A percentile compares a stretch with the other conserved stretches of the same genome.
phyloP scores from a whole-genome alignment of 495 filamentous ascomycete genomes.

The Cenococcum geophilum region DNA sequence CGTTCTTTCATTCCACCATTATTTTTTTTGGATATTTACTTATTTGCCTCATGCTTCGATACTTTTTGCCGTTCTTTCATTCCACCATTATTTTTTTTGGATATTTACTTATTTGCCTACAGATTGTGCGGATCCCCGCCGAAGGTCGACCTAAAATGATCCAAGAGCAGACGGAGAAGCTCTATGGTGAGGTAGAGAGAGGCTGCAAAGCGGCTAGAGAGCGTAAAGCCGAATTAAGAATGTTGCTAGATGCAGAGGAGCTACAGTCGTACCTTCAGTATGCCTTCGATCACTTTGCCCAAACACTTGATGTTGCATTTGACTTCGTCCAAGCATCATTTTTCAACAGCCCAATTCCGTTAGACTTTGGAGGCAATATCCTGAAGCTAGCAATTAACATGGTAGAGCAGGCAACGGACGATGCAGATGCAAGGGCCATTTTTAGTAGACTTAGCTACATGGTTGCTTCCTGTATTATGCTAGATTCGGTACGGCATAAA shows the following conservation, averaged over 20 bases:
- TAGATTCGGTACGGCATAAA: conserved; percentile 26
- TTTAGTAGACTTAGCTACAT: conserved; percentile 32
- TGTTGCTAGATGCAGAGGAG: conserved; percentile 36
- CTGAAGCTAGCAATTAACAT: conserved; percentile 31
- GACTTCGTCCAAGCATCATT: conserved; percentile 41
- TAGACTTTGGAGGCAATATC: conserved; percentile 38
- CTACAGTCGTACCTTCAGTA: conserved; percentile 36
- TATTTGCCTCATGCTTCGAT: too few relatives aligned
- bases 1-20: too few relatives aligned
- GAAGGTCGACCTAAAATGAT: conserved; percentile 19
- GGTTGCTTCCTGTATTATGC: conserved; percentile 38
- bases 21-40: neutral
- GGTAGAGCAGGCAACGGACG: neutral
- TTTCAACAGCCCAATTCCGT: conserved; percentile 38
- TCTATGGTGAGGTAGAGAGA: neutral
- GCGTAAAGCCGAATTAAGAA: conserved; percentile 22
- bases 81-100: neutral
- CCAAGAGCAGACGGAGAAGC: neutral
- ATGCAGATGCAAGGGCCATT: conserved; percentile 5
- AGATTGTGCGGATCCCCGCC: conserved; percentile 32
- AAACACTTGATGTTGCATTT: conserved; percentile 36
- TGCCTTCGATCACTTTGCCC: conserved; percentile 39
- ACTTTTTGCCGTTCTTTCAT: too few relatives aligned
- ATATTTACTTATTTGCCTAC: neutral
- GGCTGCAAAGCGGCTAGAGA: conserved; percentile 11